Base-by-base conservation (phyloP, 208 protist species). In the Porcisia deanei region DNA sequence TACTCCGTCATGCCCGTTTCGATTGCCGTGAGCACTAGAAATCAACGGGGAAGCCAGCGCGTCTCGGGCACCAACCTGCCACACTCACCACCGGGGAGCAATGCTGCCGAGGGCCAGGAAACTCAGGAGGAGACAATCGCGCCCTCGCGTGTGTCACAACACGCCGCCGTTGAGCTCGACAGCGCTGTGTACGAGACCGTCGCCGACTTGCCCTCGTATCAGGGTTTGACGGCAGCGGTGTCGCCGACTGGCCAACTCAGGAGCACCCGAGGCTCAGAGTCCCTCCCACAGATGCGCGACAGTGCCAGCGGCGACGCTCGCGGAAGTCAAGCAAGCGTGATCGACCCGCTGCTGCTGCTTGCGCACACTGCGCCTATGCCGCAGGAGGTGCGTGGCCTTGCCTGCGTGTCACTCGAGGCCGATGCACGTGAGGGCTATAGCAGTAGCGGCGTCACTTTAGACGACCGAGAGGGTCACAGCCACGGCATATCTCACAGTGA, bases 311-410 rank as follows among this genome's bases (percentile, higher is more conserved):
- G 64, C 47, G 47, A 63, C 30, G 45, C 1, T 45, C 54, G 12
- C 60, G 71, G n/a, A 47, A 70, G 60, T 49, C 65, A 30, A 61
- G 59, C 66, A 72, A 68, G 80, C 58, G 45, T 55, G 1, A 75
- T 90, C 10, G 85, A 88, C 49, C 82, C 89, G 37, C 76, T 91
- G 63, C 72, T 91, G 49, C 67, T 89, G 53, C 77, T 91, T 14
- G 79, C 83, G 34, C 83, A 87, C 69, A 65, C 79, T 18, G 57
- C 69, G 22, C 54, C 78, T 20, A 72, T 67, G 41, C 47, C 25
- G 67, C 67, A 66, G 49, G 45, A 52, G 7, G 2, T 37, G 25
- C 39, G 57, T 34, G 71, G 61, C 18, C 59, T 71, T 37, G 59
- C 71, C 47, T 47, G 47, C n/a, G 25, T 37, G 16, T 43, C 68